These are phyloP conservation scores for Anthoceros angustus DNA, from an alignment of 225 moss, liverwort and hornwort genomes.

Conservation along the genomic window DNA sequence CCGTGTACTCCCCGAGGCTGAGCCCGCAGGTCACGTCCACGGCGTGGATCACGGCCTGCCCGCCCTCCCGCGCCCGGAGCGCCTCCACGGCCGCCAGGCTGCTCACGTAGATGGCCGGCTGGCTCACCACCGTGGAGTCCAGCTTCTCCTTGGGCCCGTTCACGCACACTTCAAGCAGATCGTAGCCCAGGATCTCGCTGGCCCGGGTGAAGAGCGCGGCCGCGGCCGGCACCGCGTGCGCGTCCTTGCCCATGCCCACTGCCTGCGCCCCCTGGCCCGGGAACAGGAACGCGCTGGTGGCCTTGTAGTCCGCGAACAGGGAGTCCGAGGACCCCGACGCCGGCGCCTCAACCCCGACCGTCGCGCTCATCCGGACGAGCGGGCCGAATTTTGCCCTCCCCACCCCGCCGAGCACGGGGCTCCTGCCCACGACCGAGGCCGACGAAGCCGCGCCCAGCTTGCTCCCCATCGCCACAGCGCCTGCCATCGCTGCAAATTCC, in stretches of 20 bases:
- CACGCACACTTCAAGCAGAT: conserved; percentile 69
- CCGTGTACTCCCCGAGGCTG: conserved; percentile 97
- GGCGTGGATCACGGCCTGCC: conserved; percentile 71
- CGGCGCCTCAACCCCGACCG: background rate
- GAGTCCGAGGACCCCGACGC: conserved; percentile 15
- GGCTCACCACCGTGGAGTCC: conserved; percentile 90
- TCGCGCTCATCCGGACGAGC: conserved; percentile 1
- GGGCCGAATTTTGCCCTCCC: background rate
- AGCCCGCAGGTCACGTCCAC: conserved; percentile 93
- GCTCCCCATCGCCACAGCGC: conserved; percentile 4
- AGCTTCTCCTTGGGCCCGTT: conserved; percentile 99
- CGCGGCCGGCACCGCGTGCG: conserved; percentile 40
- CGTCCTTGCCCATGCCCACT: conserved; percentile 40
- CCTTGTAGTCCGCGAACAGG: conserved; percentile 59
- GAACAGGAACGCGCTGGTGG: conserved; percentile 69
- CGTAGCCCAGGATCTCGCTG: conserved; percentile 91
- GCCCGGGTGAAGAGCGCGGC: conserved; percentile 72
- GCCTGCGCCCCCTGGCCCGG: conserved; percentile 90
- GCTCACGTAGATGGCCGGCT: conserved; percentile 97
- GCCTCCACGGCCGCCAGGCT: conserved; percentile 96
- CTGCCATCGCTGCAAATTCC: background rate
- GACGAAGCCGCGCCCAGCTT: background rate
- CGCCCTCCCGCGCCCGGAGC: conserved; percentile 63
- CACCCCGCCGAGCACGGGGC: background rate
- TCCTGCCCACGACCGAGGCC: conserved; percentile 1